Base-by-base conservation (phyloP, 2,329 filamentous ascomycete species). In the Aspergillus calidoustus region DNA sequence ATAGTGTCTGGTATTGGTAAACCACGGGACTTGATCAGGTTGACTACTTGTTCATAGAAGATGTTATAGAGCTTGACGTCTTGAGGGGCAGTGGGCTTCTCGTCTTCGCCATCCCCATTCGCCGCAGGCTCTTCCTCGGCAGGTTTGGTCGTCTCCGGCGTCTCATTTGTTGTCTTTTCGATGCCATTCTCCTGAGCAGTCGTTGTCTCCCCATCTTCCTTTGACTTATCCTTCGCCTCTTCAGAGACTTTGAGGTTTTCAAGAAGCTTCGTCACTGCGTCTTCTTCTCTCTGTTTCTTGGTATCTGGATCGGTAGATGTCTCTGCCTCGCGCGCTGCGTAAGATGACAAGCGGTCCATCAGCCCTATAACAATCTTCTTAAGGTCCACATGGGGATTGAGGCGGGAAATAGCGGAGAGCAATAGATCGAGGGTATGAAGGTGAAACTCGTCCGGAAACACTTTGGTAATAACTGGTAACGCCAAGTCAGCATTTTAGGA, bases 401-500 rank as follows among this genome's bases (percentile, higher is more conserved):
- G 83, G 61, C 94, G 86, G 15, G 94, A 92, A 38, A 97, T 96
- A 7, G 95, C 95, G 8, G 91, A 95, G 38, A 99, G 87, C 76
- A 99, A 92, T 74, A 97, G 91, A 74, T 98, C 95, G 34, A 99
- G 86, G 0, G 95, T 99, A 75, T 99, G 93, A 23, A 99, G 87
- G 78, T 99, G 96, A 76, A 94, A 99, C 74, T 99, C 95, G 79
- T 99, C 95, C 0, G 95, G 95, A 81, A 99, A 99, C 56, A 98
- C 95, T 78, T 99, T 96, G 5, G 94, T 99, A 68, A 99, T 96
- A 65, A 99, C 95, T 87, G 65, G 43, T 54, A 19, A n/a, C 49
- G 57, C 7, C 11, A 30, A 43, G n/a, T 67, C 61, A 65, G 68
- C 60, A 66, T 17, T 38, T 19, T 25, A 13, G 9, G 46, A 13